Percentiles rank a stretch among this genome's conserved stretches.
These are phyloP conservation scores for Tephrocybe sp. DNA, from an alignment of 768 basidiomycete genomes.

Conservation along the genomic window DNA sequence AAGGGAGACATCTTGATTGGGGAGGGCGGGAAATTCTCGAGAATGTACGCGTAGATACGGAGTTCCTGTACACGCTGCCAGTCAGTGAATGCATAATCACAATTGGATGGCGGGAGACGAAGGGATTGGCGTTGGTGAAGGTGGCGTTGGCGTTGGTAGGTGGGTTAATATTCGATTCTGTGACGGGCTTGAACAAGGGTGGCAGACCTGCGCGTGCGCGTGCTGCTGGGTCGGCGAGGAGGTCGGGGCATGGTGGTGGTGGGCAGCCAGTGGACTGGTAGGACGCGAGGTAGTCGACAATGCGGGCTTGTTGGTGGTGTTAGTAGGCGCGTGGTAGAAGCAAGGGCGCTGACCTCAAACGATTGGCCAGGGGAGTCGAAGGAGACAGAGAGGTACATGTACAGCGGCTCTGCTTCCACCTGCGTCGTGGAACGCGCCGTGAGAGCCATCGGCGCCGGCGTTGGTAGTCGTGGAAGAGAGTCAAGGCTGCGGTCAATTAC, in stretches of 20 bases:
- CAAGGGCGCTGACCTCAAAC: conserved; percentile 26
- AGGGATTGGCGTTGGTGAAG: too few species aligned
- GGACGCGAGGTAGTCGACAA: conserved; percentile 52
- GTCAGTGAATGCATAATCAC: not conserved
- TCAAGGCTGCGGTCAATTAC: too few species aligned
- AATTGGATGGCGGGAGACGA: not conserved
- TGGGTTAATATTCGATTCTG: too few species aligned
- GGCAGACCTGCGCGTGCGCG: conserved; percentile 48
- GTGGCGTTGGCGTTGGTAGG: too few species aligned
- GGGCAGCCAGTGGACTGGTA: conserved; percentile 46
- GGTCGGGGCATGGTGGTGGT: conserved; percentile 47
- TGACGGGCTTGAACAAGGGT: conserved; percentile 48
- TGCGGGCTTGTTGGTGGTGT: conserved; percentile 35
- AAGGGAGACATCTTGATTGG: conserved; percentile 28
- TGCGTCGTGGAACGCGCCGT: too few species aligned
- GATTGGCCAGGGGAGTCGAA: conserved; percentile 23
- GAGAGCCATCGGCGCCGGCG: too few species aligned
- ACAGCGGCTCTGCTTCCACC: conserved; percentile 5
- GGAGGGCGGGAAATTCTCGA: conserved; percentile 31
- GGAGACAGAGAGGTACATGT: conserved; percentile 26
- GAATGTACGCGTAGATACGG: conserved; percentile 37
- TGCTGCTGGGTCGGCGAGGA: conserved; percentile 42
- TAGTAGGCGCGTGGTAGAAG: not conserved
- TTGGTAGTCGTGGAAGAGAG: too few species aligned
- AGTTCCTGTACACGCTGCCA: conserved; percentile 36